These are phyloP conservation scores for Adiantum capillusveneris DNA, from an alignment of 75 land plant species.

Conservation along the genomic window DNA sequence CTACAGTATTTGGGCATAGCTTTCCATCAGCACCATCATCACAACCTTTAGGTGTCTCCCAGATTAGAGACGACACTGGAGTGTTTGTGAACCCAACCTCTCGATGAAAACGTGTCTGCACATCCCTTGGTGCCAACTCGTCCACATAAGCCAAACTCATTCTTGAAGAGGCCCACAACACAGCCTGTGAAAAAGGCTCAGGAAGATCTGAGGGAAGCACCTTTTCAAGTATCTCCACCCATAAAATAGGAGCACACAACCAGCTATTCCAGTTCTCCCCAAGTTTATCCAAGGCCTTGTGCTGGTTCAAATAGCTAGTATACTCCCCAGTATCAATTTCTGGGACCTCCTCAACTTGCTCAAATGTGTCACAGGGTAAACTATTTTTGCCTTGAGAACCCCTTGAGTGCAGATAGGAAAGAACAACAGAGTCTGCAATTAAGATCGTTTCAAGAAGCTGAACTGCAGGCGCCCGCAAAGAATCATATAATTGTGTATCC, in stretches of 20 bases:
- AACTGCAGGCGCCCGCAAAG: conserved; percentile 76
- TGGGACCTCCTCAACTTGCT: conserved; percentile 20
- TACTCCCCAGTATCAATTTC: conserved; percentile 7
- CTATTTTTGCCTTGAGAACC: conserved; percentile 1
- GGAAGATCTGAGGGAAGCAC: conserved; percentile 44
- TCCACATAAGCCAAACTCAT: conserved; percentile 45
- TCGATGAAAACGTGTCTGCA: conserved; percentile 6
- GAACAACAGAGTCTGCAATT: conserved; percentile 78
- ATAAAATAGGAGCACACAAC: conserved; percentile 82
- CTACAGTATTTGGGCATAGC: conserved; percentile 50
- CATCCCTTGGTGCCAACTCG: neutral
- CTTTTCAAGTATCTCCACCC: conserved; percentile 60
- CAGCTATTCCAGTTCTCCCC: conserved; percentile 47
- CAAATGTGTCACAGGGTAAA: conserved; percentile 14
- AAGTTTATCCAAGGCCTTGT: conserved; percentile 40
- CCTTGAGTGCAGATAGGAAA: conserved; percentile 36
- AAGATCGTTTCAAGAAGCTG: conserved; percentile 71
- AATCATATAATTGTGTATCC: conserved; percentile 54
- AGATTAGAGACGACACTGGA: conserved; percentile 39
- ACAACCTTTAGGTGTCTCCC: conserved; percentile 79
- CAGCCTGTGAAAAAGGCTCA: conserved; percentile 74
- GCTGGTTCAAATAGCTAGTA: conserved; percentile 41
- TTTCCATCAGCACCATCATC: conserved; percentile 79
- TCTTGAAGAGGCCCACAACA: conserved; percentile 67
- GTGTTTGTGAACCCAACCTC: conserved; percentile 12